Evolutionary conservation across 2,329 filamentous ascomycete species (phyloP).

Genomic region (Fusarium albosuccineum): DNA sequence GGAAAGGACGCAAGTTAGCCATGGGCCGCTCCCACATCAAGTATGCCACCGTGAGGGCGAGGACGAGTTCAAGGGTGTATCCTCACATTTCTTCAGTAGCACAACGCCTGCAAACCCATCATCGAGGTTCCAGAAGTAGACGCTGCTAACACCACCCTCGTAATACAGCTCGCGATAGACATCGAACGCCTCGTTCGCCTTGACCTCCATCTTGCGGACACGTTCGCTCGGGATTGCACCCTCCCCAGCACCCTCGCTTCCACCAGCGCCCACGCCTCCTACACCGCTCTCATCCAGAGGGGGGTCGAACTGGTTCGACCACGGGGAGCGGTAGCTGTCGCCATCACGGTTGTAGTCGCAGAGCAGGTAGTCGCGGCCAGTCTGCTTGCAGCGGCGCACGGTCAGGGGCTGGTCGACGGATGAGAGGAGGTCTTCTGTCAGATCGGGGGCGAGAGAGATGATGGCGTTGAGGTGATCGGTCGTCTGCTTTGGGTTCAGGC

Average conservation of each 20-base stretch:
- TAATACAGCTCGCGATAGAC: conserved; percentile 97
- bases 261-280: conserved; percentile 64
- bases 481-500: conserved; percentile 94
- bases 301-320: conserved; percentile 98
- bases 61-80: background rate
- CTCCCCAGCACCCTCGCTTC: conserved; percentile 75
- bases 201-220: conserved; percentile 92
- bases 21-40: background rate
- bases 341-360: conserved; percentile 99
- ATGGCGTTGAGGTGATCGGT: conserved; percentile 89
- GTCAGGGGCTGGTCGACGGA: conserved; percentile 96
- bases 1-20: conserved; percentile 24
- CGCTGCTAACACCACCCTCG: conserved; percentile 94
- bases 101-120: conserved; percentile 98
- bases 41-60: background rate
- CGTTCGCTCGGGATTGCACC: conserved; percentile 90
- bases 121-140: conserved; percentile 98
- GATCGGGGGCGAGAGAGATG: conserved; percentile 87
- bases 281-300: conserved; percentile 76
- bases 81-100: conserved; percentile 89
- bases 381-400: conserved; percentile 86
- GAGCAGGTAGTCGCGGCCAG: conserved; percentile 94
- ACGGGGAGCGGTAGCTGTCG: conserved; percentile 97
- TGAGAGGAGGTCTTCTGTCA: conserved; percentile 97
- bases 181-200: conserved; percentile 96